phyloP scores from a whole-genome alignment of 2,329 filamentous ascomycete genomes.

The Exophiala mesophila region DNA sequence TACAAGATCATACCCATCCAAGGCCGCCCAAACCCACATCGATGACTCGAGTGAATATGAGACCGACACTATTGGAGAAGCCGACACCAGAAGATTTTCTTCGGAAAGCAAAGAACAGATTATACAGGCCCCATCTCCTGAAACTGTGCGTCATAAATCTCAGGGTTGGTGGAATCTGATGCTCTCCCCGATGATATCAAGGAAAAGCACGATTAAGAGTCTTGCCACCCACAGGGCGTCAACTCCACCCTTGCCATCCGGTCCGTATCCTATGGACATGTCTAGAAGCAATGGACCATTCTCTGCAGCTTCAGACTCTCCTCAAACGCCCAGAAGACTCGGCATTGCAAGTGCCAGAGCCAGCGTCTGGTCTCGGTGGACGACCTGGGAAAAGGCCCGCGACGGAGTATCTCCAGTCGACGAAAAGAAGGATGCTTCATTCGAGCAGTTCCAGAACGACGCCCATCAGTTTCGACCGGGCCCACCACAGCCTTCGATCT shows the following conservation, averaged over 20 bases:
- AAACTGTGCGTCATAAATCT: constrained; percentile 36
- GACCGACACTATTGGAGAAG: neutral
- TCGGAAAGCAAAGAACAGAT: constrained; percentile 31
- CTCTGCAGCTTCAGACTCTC: constrained; percentile 31
- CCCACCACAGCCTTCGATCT: neutral
- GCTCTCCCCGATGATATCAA: constrained; percentile 40
- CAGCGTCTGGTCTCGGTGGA: constrained; percentile 27
- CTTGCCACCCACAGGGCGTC: neutral
- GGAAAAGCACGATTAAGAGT: constrained; percentile 32
- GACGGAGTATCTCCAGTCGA: constrained; percentile 2
- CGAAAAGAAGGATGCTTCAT: neutral
- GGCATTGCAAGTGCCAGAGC: constrained; percentile 22
- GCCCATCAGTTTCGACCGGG: neutral
- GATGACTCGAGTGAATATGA: constrained; percentile 5
- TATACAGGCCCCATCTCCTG: constrained; percentile 22
- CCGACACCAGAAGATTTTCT: constrained; percentile 19
- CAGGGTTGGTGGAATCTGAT: constrained; percentile 49
- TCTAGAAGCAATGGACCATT: constrained; percentile 8
- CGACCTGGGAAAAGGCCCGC: constrained; percentile 23
- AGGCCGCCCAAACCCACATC: neutral
- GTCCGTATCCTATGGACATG: constrained; percentile 4
- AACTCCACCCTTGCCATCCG: constrained; percentile 14
- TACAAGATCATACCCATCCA: neutral
- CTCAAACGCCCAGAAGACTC: constrained; percentile 30
- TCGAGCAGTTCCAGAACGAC: neutral